Evolutionary conservation across 176 grass and related monocot genomes (phyloP).

Genomic region (Rhipidocladum racemiflorum): DNA sequence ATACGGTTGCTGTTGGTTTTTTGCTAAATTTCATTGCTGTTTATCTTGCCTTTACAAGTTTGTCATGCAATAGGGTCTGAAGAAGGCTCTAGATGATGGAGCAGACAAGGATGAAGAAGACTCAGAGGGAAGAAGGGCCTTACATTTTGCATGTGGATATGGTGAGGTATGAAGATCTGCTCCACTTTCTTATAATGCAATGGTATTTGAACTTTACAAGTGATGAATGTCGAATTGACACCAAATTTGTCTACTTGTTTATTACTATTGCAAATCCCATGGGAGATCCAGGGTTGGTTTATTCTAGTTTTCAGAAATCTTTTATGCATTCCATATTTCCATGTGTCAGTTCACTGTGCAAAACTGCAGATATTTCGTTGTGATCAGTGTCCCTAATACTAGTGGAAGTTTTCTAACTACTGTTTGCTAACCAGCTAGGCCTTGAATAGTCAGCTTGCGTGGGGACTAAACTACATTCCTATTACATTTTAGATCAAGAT

Average conservation of each 20-base stretch:
- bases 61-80: slow-evolving; percentile 50
- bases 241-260: not conserved
- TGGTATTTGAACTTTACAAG: not conserved
- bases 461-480: not conserved
- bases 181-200: slow-evolving; percentile 4
- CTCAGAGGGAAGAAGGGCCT: slow-evolving; percentile 81
- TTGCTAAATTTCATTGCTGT: not conserved
- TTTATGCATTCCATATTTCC: not conserved
- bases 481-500: not conserved
- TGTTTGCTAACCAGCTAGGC: not conserved
- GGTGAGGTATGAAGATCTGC: slow-evolving; percentile 53
- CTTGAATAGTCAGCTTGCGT: not conserved
- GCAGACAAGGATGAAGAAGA: slow-evolving; percentile 91
- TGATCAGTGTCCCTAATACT: not conserved
- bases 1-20: slow-evolving; percentile 10
- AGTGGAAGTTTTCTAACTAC: not conserved
- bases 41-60: not conserved
- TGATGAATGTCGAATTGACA: not conserved
- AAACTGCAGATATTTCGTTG: not conserved
- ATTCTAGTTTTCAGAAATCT: not conserved
- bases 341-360: not conserved
- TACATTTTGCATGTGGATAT: slow-evolving; percentile 99
- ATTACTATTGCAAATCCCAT: not conserved
- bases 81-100: slow-evolving; percentile 80
- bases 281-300: not conserved